Evolutionary conservation across 208 protist genomes (phyloP), one percentile per base, ranked within the genome.

Genomic region (Trypanosoma vivax): DNA sequence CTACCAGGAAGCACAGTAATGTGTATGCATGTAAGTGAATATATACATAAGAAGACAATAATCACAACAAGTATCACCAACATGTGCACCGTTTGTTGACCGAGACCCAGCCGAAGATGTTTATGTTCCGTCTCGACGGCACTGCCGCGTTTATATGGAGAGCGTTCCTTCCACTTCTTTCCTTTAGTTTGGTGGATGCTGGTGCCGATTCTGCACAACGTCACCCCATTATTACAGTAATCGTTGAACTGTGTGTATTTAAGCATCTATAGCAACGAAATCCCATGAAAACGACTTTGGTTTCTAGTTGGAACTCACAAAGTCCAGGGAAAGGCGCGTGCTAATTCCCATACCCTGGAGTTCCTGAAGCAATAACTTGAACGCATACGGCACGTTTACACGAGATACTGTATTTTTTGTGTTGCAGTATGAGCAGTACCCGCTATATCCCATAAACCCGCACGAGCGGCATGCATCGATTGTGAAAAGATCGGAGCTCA

Each of bases 281-380:
- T 48, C 11, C 16, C 24, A 50, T 13, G 16, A 21, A 5, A 49
- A 28, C 27, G 64, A 37, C 35, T 24, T 40, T 46, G 24, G 27
- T n/a, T 29, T 33, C 38, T 46, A 50, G 4, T 53, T 25, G 18
- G 5, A 23, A 37, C 60, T 43, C 25, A 60, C 46, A 53, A 60
- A 60, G 48, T 56, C 50, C 16, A 59, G 38, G 29, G 51, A 50
- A 35, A 54, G 46, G 4, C 52, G 43, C 43, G 47, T 53, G 30
- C 50, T 59, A 39, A 58, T 66, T 23, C 60, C 39, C 60, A 58
- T 60, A 14, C 94, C 89, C 66, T 98, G 86, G 16, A 99, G 66
- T 68, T 99, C 99, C 62, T 99, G 98, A 73, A 99, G 98, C 14
- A 99, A 81, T 2, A 99, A 84, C 74, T 99, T 99, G 70, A 96